Evolutionary conservation across 1,284 basidiomycete genomes (phyloP).

Genomic region (Mycosarcoma mackinlayi): DNA sequence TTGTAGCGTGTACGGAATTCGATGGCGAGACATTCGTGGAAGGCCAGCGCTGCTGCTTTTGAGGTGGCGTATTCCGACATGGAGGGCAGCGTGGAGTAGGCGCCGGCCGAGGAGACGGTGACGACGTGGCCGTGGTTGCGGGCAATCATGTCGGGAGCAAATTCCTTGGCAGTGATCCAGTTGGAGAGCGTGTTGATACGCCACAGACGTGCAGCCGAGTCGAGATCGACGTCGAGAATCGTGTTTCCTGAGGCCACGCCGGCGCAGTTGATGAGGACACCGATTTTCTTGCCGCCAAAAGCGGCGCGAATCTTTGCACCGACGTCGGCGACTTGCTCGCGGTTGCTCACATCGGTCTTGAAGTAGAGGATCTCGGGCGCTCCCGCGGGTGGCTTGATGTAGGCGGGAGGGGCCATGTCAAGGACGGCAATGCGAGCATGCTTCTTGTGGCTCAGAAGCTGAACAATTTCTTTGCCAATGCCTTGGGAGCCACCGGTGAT

Average conservation of each 20-base stretch:
- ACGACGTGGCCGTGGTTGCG: slow-evolving; percentile 66
- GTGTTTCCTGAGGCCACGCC: slow-evolving; percentile 61
- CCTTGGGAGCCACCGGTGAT: slow-evolving; percentile 66
- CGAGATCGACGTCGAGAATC: slow-evolving; percentile 57
- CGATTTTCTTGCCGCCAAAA: slow-evolving; percentile 51
- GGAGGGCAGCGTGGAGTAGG: slow-evolving; percentile 59
- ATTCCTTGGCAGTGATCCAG: slow-evolving; percentile 62
- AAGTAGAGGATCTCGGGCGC: slow-evolving; percentile 64
- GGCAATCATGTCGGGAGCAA: slow-evolving; percentile 62
- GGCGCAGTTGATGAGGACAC: slow-evolving; percentile 63
- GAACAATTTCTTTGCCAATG: slow-evolving; percentile 64
- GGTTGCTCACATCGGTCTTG: slow-evolving; percentile 64
- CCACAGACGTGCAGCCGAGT: slow-evolving; percentile 49
- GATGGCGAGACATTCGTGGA: slow-evolving; percentile 62
- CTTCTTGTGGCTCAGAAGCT: slow-evolving; percentile 56
- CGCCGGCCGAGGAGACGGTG: slow-evolving; percentile 60
- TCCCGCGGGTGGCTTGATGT: slow-evolving; percentile 57
- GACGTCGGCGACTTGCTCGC: slow-evolving; percentile 52
- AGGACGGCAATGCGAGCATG: slow-evolving; percentile 63
- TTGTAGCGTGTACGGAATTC: slow-evolving; percentile 63
- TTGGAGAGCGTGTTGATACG: slow-evolving; percentile 64
- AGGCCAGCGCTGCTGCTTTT: slow-evolving; percentile 64
- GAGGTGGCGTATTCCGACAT: slow-evolving; percentile 62
- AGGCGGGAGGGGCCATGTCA: slow-evolving; percentile 62
- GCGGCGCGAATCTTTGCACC: slow-evolving; percentile 52